Evolutionary conservation across 2,329 filamentous ascomycete genomes (phyloP).

Genomic region (Diplodia intermedia): DNA sequence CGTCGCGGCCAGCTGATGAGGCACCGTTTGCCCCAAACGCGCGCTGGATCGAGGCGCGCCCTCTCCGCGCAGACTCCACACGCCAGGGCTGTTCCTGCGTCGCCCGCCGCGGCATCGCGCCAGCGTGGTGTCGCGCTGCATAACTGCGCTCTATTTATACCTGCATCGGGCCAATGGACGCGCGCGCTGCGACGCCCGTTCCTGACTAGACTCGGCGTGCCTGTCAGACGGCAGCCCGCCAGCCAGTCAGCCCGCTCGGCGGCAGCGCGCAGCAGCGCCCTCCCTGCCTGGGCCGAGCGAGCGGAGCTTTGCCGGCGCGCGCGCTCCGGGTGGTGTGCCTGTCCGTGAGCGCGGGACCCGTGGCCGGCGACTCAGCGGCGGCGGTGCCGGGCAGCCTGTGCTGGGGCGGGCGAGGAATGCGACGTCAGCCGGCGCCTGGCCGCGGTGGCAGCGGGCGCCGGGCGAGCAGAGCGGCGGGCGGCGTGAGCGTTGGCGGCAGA

Average conservation of each 20-base stretch:
- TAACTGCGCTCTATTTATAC: conserved; percentile 29
- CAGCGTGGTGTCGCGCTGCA: conserved; percentile 24
- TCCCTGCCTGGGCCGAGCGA: conserved; percentile 11
- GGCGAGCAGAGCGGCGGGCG: conserved; percentile 24
- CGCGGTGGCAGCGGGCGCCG: conserved; percentile 9
- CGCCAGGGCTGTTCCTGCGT: conserved; percentile 28
- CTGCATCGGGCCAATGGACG: conserved; percentile 20
- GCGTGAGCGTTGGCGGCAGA: conserved; percentile 11
- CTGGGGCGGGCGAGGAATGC: not conserved
- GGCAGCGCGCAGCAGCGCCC: conserved; percentile 10
- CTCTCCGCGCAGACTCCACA: conserved; percentile 26
- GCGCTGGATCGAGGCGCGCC: conserved; percentile 27
- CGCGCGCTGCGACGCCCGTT: conserved; percentile 24
- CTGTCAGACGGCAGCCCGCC: conserved; percentile 17
- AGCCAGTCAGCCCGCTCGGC: not conserved
- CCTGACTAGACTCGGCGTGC: conserved; percentile 27
- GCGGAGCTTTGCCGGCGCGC: conserved; percentile 8
- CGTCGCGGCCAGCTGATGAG: conserved; percentile 18
- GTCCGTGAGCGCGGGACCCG: not conserved
- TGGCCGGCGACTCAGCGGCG: conserved; percentile 16
- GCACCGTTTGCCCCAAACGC: conserved; percentile 24
- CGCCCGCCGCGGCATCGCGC: conserved; percentile 22
- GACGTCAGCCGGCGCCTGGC: conserved; percentile 25
- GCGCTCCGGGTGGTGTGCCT: conserved; percentile 19
- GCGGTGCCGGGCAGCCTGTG: conserved; percentile 3